Conservation (phyloP, 1,284 basidiomycete genomes). For the Heterobasidion irregulare region DNA sequence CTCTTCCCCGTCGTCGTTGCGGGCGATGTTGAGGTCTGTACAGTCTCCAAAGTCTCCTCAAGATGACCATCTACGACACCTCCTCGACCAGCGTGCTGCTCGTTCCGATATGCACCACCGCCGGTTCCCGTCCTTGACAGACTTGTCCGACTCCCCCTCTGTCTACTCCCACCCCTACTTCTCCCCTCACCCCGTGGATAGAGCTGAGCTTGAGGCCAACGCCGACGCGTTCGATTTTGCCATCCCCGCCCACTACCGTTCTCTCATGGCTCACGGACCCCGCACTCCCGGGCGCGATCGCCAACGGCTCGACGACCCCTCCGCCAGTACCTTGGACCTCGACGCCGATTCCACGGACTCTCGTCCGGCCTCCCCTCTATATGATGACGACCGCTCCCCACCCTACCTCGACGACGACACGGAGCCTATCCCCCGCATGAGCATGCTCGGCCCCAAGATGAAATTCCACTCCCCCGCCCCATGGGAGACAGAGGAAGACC, state of each 20-base stretch:
- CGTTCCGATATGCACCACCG: conserved; percentile 35
- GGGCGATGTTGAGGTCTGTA: conserved; percentile 8
- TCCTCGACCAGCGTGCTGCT: conserved; percentile 47
- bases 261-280: conserved; percentile 14
- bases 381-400: conserved; percentile 2
- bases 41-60: conserved; percentile 20
- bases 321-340: conserved; percentile 47
- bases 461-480: conserved; percentile 72
- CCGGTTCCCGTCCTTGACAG: conserved; percentile 44
- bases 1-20: conserved; percentile 7
- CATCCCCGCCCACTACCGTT: conserved; percentile 17
- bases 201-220: conserved; percentile 17
- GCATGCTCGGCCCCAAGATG: conserved; percentile 70
- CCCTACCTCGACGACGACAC: conserved; percentile 23
- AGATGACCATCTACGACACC: conserved; percentile 39
- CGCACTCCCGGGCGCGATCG: conserved; percentile 24
- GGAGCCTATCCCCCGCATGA: conserved; percentile 43
- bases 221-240: conserved; percentile 20
- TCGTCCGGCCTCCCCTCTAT: conserved; percentile 3
- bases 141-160: conserved; percentile 59
- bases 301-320: conserved; percentile 38
- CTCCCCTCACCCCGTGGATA: conserved; percentile 34
- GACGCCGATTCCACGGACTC: conserved; percentile 37
- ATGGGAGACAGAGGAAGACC: conserved; percentile 60
- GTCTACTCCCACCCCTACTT: conserved; percentile 54